A percentile compares a stretch with the other conserved stretches of the same genome.
Conservation (phyloP, 2,329 filamentous ascomycete genomes). For the Colletotrichum orchidophilum region DNA sequence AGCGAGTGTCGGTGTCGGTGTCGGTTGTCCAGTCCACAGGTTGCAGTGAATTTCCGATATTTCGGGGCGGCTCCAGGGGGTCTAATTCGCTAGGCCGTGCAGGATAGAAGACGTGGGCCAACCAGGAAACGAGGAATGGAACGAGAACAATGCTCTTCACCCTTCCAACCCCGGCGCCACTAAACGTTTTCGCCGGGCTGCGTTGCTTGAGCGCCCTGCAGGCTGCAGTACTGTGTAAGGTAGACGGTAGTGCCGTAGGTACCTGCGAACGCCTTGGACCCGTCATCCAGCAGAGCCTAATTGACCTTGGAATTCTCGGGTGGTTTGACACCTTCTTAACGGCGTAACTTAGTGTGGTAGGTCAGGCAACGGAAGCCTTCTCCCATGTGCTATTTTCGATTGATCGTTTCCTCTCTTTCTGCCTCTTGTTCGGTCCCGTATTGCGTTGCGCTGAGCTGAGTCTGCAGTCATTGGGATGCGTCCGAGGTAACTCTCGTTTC, state of each 20-base stretch:
- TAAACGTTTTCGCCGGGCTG: not conserved
- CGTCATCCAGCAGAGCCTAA: not conserved
- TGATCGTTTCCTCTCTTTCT: not conserved
- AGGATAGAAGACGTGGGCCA: constrained; percentile 17
- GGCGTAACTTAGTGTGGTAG: constrained; percentile 9
- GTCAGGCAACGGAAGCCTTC: constrained; percentile 17
- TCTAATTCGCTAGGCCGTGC: constrained; percentile 14
- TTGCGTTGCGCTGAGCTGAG: constrained; percentile 6
- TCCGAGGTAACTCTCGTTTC: constrained; percentile 27
- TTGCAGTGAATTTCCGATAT: constrained; percentile 32
- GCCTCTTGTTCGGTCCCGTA: not conserved
- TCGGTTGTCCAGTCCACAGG: constrained; percentile 33
- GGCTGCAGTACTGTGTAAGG: not conserved
- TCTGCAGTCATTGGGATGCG: constrained; percentile 22
- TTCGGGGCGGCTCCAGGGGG: constrained; percentile 28
- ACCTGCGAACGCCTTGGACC: not conserved
- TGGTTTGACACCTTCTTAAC: not conserved
- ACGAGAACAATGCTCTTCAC: constrained; percentile 24
- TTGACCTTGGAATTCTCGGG: not conserved
- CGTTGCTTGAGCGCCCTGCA: constrained; percentile 12
- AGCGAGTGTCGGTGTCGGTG: constrained; percentile 22
- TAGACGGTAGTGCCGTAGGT: not conserved
- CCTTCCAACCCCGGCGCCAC: not conserved
- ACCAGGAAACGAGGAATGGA: constrained; percentile 18
- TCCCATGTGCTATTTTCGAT: constrained; percentile 8